These are phyloP conservation scores for Rhypophila decipiens DNA, from an alignment of 495 filamentous ascomycete genomes.

Conservation along the genomic window DNA sequence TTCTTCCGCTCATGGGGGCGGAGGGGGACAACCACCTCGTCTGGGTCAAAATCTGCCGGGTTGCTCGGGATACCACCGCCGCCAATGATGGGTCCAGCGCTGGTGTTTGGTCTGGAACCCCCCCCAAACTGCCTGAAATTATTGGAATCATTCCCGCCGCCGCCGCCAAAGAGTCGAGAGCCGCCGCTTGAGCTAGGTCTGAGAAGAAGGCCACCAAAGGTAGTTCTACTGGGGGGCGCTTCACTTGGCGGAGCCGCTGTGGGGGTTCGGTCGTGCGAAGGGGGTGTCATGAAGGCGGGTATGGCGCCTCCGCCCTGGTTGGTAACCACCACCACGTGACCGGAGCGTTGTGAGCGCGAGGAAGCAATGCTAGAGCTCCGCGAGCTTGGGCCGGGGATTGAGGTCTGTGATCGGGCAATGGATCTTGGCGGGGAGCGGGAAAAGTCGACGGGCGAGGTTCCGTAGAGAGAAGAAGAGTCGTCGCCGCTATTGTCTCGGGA, in stretches of 20 bases:
- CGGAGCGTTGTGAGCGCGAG: slow-evolving; percentile 32
- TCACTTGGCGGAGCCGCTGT: not conserved
- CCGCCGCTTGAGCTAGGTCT: slow-evolving; percentile 25
- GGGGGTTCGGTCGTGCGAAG: slow-evolving; percentile 17
- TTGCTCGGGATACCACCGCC: not conserved
- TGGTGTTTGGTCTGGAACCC: too few relatives aligned
- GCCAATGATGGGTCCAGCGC: not conserved
- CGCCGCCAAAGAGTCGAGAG: slow-evolving; percentile 19
- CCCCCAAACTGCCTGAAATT: too few relatives aligned
- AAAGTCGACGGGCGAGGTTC: slow-evolving; percentile 41
- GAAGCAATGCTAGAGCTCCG: slow-evolving; percentile 42
- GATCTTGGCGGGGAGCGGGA: slow-evolving; percentile 44
- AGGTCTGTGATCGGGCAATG: slow-evolving; percentile 32
- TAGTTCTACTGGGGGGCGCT: slow-evolving; percentile 10
- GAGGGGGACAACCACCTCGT: not conserved
- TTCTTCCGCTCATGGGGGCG: slow-evolving; percentile 15
- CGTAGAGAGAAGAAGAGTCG: slow-evolving; percentile 43
- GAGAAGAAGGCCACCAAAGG: slow-evolving; percentile 5
- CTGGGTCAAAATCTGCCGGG: not conserved
- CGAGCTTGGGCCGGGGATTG: slow-evolving; percentile 31
- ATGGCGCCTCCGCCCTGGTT: slow-evolving; percentile 23
- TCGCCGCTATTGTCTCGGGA: slow-evolving; percentile 42
- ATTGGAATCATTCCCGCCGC: slow-evolving; percentile 1
- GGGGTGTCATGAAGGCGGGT: slow-evolving; percentile 32
- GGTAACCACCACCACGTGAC: slow-evolving; percentile 13